Conservation (phyloP, 495 filamentous ascomycete species). For the Penicillium ochrochloron region DNA sequence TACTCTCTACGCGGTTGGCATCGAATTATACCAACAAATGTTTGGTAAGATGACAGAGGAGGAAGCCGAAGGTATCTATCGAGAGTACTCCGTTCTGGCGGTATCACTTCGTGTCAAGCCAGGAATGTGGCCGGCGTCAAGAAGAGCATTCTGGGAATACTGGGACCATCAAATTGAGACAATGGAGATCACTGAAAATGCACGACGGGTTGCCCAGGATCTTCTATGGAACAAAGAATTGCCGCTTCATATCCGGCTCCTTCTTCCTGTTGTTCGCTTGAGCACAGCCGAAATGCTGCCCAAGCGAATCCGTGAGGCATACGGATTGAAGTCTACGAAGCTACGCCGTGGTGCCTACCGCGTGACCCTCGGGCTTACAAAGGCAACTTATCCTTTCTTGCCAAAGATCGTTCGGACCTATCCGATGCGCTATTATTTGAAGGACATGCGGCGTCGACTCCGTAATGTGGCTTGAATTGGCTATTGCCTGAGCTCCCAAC, state of each 20-base stretch:
- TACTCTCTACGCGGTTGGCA: constrained; percentile 43
- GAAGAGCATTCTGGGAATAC: constrained; percentile 46
- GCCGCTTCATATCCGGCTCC: constrained; percentile 28
- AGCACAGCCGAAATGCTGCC: constrained; percentile 43
- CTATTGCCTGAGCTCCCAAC: neutral
- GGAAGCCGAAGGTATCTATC: constrained; percentile 36
- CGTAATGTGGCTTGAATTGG: constrained; percentile 8
- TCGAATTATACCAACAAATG: constrained; percentile 41
- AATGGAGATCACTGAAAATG: constrained; percentile 36
- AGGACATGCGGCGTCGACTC: constrained; percentile 44
- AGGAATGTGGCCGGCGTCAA: constrained; percentile 41
- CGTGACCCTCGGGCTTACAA: constrained; percentile 27
- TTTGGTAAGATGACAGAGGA: constrained; percentile 35
- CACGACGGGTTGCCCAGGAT: constrained; percentile 38
- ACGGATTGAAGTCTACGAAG: constrained; percentile 30
- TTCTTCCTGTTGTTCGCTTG: constrained; percentile 36
- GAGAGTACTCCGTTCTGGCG: constrained; percentile 45
- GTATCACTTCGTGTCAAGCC: constrained; percentile 40
- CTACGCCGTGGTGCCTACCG: constrained; percentile 22
- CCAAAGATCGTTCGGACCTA: constrained; percentile 39
- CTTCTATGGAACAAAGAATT: constrained; percentile 34
- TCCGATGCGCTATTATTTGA: constrained; percentile 43
- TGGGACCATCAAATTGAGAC: constrained; percentile 43
- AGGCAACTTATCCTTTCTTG: constrained; percentile 33
- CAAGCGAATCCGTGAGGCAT: constrained; percentile 32